phyloP scores from a whole-genome alignment of 2,329 filamentous ascomycete species.

The Hansfordia pulvinata region DNA sequence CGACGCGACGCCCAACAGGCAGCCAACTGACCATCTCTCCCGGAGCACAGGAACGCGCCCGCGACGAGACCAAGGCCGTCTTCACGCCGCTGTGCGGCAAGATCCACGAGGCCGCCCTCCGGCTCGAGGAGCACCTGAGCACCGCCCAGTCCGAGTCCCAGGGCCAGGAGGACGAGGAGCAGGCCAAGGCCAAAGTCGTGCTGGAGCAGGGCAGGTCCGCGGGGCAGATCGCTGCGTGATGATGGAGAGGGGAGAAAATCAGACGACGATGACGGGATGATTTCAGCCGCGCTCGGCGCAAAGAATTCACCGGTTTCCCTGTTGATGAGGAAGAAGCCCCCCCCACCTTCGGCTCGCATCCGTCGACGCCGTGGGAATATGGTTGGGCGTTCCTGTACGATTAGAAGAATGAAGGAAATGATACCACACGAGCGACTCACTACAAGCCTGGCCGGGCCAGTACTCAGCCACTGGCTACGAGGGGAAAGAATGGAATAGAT shows the following conservation, averaged over 20 bases:
- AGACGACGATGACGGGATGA: too few relatives aligned
- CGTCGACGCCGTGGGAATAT: not conserved
- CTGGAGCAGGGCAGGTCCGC: constrained; percentile 33
- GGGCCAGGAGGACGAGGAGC: constrained; percentile 30
- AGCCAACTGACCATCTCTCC: not conserved
- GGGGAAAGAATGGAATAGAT: too few relatives aligned
- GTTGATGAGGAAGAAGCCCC: too few relatives aligned
- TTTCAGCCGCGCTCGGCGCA: too few relatives aligned
- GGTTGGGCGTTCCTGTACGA: not conserved
- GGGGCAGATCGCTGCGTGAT: too few relatives aligned
- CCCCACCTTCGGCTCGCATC: too few relatives aligned
- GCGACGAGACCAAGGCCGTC: constrained; percentile 79
- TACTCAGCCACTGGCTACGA: too few relatives aligned
- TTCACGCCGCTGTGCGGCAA: constrained; percentile 60
- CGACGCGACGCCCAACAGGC: not conserved
- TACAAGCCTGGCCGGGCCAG: too few relatives aligned
- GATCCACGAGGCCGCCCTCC: constrained; percentile 57
- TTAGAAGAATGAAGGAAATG: constrained; percentile 4
- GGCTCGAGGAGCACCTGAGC: constrained; percentile 66
- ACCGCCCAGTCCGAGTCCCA: constrained; percentile 35
- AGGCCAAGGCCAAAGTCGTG: constrained; percentile 40
- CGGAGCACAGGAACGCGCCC: constrained; percentile 50
- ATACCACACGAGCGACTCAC: constrained; percentile 5
- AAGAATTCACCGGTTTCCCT: too few relatives aligned
- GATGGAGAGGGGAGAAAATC: too few relatives aligned